Percentiles rank a stretch among this genome's conserved stretches.
Conservation (phyloP, 2,329 filamentous ascomycete species). For the Tolypocladium sp. region DNA sequence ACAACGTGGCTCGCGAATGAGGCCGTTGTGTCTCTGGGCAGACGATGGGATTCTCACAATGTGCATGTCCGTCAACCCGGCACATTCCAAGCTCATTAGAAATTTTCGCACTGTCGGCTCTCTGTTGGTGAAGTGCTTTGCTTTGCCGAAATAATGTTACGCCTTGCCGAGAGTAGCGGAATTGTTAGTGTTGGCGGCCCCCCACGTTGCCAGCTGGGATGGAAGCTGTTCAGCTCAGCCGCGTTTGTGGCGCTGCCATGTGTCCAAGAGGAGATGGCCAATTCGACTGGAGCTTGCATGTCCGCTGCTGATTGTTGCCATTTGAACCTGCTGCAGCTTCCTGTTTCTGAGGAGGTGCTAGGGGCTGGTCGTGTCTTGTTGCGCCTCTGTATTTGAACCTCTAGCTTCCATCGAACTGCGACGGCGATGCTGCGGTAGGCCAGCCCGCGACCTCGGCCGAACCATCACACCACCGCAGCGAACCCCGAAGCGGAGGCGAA, state of each 20-base stretch:
- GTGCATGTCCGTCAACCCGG: neutral
- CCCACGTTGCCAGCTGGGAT: neutral
- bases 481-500: neutral
- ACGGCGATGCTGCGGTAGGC: neutral
- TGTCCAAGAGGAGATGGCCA: neutral
- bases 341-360: neutral
- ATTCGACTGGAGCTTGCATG: neutral
- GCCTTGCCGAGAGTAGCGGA: neutral
- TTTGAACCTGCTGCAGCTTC: neutral
- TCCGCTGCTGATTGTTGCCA: neutral
- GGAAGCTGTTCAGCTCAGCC: neutral
- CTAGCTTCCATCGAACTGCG: neutral
- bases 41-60: neutral
- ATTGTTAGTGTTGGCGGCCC: no score
- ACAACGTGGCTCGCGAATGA: neutral
- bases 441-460: neutral
- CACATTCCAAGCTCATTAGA: neutral
- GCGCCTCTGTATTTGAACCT: neutral
- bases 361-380: neutral
- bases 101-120: no score
- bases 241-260: neutral
- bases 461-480: neutral
- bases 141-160: neutral
- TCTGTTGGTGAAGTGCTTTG: no score
- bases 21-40: neutral